phyloP scores from a whole-genome alignment of 768 basidiomycete genomes.

The Leccinum boreale region DNA sequence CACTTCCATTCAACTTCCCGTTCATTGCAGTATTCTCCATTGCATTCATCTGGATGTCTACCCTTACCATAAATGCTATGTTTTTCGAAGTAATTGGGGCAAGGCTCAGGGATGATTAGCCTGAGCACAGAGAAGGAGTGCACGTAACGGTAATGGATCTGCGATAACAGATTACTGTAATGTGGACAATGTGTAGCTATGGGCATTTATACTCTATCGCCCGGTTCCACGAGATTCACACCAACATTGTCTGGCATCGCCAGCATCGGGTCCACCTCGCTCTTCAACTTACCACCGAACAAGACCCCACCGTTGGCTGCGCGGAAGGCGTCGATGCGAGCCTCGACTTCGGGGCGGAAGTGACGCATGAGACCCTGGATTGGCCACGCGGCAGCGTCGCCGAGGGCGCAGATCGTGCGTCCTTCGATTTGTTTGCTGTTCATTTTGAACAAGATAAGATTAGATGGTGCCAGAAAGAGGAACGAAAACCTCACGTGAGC shows the following conservation, averaged over 20 bases:
- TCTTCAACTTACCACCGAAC: conserved; percentile 79
- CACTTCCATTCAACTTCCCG: no score
- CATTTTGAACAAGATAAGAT: conserved; percentile 3
- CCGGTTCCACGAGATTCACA: conserved; percentile 39
- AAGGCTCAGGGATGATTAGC: no score
- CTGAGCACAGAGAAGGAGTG: no score
- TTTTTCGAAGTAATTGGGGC: no score
- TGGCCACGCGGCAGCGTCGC: conserved; percentile 98
- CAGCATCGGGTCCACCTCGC: conserved; percentile 63
- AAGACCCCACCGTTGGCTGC: conserved; percentile 75
- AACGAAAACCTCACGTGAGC: conserved; percentile 60
- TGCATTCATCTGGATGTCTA: no score
- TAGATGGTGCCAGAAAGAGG: neutral
- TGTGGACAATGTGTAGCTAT: neutral
- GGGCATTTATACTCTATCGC: conserved; percentile 29
- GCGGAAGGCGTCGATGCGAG: conserved; percentile 77
- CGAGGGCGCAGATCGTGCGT: conserved; percentile 94
- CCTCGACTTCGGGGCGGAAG: conserved; percentile 94
- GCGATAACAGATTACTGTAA: neutral
- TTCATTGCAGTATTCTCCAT: no score
- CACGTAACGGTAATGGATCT: no score
- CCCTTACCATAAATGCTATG: no score
- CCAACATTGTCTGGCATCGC: conserved; percentile 78
- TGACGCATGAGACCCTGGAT: conserved; percentile 97
- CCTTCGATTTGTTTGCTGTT: conserved; percentile 92